A percentile compares a stretch with the other conserved stretches of the same genome.
phyloP scores from a whole-genome alignment of 345 rosid genomes.

The Rhizophora mangle region DNA sequence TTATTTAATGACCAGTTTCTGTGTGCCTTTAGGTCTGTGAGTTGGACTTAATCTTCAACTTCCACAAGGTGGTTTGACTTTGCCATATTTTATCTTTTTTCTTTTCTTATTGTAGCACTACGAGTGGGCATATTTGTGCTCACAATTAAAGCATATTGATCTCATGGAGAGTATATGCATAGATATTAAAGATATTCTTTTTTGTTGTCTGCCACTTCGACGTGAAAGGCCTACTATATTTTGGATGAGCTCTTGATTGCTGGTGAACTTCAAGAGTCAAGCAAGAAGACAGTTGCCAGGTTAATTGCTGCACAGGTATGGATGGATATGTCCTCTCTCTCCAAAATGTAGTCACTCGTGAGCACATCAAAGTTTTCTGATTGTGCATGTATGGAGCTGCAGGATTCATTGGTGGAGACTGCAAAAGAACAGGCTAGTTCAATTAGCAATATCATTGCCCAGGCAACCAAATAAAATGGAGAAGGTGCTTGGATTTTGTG shows the following conservation, averaged over 20 bases:
- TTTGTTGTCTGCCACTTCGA: constrained; percentile 19
- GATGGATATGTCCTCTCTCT: background rate
- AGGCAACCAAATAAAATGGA: constrained; percentile 70
- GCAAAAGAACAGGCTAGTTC: constrained; percentile 93
- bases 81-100: background rate
- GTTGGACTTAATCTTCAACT: constrained; percentile 92
- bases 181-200: background rate
- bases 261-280: constrained; percentile 93
- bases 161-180: background rate
- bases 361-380: background rate
- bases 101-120: background rate
- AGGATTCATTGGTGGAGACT: constrained; percentile 93
- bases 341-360: background rate
- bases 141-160: background rate
- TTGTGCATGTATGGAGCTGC: background rate
- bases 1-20: background rate
- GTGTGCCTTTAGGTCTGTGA: constrained; percentile 66
- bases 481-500: background rate
- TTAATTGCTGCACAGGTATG: constrained; percentile 80
- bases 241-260: constrained; percentile 90
- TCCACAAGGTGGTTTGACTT: constrained; percentile 61
- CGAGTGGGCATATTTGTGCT: no score
- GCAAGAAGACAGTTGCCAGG: constrained; percentile 91
- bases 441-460: constrained; percentile 83
- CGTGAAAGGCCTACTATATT: constrained; percentile 74